Evolutionary conservation across 495 filamentous ascomycete species (phyloP).

Genomic region (Trypethelium eluteriae): DNA sequence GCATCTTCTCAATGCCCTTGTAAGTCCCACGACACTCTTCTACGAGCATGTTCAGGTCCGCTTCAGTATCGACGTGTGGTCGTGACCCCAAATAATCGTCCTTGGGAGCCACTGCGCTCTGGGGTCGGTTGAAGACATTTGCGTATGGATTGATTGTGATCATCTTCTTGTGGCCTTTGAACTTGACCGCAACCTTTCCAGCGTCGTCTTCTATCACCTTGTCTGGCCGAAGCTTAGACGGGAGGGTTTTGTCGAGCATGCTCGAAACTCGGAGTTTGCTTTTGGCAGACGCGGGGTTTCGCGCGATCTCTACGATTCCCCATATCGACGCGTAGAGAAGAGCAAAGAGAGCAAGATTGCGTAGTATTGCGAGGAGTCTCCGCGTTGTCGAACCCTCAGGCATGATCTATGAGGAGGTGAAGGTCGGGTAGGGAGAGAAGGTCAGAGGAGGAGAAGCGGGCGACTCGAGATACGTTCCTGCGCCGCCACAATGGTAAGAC

Average conservation of each 20-base stretch:
- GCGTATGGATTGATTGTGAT: constrained; percentile 40
- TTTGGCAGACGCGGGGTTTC: constrained; percentile 6
- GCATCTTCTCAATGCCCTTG: constrained; percentile 45
- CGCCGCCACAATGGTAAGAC: background rate
- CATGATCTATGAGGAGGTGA: background rate
- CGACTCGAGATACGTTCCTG: background rate
- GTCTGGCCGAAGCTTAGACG: constrained; percentile 8
- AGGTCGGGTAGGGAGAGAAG: background rate
- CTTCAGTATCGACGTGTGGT: constrained; percentile 45
- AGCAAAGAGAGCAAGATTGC: background rate
- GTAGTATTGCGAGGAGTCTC: constrained; percentile 8
- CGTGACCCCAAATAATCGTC: constrained; percentile 47
- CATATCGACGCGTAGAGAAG: constrained; percentile 9
- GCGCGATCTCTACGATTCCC: constrained; percentile 5
- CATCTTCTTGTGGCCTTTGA: constrained; percentile 19
- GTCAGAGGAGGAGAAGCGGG: background rate
- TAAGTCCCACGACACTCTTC: constrained; percentile 46
- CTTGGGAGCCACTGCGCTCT: constrained; percentile 40
- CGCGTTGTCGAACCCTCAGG: constrained; percentile 1
- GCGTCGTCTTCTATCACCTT: background rate
- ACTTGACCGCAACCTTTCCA: background rate
- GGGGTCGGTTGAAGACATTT: constrained; percentile 44
- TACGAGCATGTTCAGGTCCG: constrained; percentile 44
- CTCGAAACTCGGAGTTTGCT: background rate
- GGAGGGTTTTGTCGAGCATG: constrained; percentile 1